Evolutionary conservation across 1,284 basidiomycete species (phyloP).

Genomic region (Cystobasidium pallidum): DNA sequence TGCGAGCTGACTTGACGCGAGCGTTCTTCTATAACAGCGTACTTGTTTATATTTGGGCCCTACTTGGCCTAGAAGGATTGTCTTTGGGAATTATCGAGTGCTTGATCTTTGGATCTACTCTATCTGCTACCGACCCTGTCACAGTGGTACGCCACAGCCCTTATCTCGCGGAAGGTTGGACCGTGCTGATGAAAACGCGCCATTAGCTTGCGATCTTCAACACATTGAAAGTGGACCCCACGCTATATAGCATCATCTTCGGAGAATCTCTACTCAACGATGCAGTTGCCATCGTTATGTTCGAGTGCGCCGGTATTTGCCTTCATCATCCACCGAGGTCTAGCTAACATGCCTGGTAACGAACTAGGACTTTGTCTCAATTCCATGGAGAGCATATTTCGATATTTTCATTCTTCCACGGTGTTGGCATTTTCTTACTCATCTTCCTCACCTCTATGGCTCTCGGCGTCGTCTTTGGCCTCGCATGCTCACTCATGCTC

Average conservation of each 20-base stretch:
- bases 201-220: constrained; percentile 86
- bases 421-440: constrained; percentile 92
- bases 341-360: neutral
- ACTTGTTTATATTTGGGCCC: constrained; percentile 93
- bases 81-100: constrained; percentile 84
- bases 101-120: constrained; percentile 91
- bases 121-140: constrained; percentile 97
- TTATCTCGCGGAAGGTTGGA: too few relatives aligned
- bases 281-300: constrained; percentile 99
- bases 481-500: constrained; percentile 84
- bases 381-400: constrained; percentile 90
- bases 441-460: constrained; percentile 94
- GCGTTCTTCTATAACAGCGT: constrained; percentile 62
- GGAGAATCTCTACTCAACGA: constrained; percentile 97
- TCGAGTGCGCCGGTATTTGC: constrained; percentile 74
- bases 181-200: too few relatives aligned
- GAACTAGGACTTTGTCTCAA: constrained; percentile 77
- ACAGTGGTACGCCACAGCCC: constrained; percentile 66
- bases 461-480: constrained; percentile 86
- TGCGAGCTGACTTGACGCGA: constrained; percentile 6
- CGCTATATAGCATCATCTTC: constrained; percentile 96
- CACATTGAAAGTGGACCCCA: constrained; percentile 97
- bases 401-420: constrained; percentile 87
- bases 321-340: neutral
- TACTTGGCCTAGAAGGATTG: constrained; percentile 84